A percentile compares a stretch with the other conserved stretches of the same genome.
Evolutionary conservation across 306 rosid genomes (phyloP).

Genomic region (Glycyrrhiza uralensis): DNA sequence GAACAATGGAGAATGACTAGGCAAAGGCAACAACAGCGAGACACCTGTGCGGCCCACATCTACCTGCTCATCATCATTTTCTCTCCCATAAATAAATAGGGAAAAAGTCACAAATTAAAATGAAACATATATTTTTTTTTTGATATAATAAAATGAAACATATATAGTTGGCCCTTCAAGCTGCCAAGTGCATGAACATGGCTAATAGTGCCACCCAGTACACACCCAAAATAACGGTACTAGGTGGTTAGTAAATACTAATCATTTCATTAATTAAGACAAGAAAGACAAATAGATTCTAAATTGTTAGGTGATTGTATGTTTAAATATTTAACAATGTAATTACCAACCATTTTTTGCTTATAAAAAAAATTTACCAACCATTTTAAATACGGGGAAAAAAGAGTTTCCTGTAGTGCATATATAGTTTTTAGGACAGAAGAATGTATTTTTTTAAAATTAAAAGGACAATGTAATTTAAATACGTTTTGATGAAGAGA

Average conservation of each 20-base stretch:
- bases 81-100: background rate
- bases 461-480: no score
- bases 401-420: no score
- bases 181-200: slow-evolving; percentile 39
- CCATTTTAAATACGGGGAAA: no score
- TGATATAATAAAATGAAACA: slow-evolving; percentile 9
- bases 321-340: background rate
- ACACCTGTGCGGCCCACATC: slow-evolving; percentile 33
- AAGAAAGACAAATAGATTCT: background rate
- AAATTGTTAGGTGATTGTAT: background rate
- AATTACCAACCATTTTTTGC: no score
- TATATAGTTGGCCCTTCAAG: background rate
- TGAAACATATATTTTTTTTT: no score
- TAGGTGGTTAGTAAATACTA: background rate
- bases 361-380: no score
- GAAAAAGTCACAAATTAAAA: background rate
- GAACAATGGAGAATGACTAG: slow-evolving; percentile 7
- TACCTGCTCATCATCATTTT: background rate
- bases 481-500: no score
- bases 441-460: no score
- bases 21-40: slow-evolving; percentile 22
- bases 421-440: no score
- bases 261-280: slow-evolving; percentile 10
- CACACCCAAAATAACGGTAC: slow-evolving; percentile 4
- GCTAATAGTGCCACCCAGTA: background rate